Evolutionary conservation across 148 eudicot species (phyloP).

Genomic region (Chenopodium berlandieri): DNA sequence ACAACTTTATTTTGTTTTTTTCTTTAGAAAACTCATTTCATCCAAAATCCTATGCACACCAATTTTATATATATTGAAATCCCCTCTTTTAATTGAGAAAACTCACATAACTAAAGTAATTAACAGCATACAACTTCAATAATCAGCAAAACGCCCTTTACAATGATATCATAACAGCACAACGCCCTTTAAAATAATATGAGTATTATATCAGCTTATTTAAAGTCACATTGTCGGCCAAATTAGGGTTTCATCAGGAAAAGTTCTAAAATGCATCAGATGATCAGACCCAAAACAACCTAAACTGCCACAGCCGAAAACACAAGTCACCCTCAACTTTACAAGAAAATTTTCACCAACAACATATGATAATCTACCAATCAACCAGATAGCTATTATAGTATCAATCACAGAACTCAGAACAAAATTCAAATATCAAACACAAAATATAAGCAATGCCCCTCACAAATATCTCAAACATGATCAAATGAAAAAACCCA

Average conservation of each 20-base stretch:
- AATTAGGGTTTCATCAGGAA: slow-evolving; percentile 26
- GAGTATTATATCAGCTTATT: neutral
- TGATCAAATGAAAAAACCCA: neutral
- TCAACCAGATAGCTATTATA: neutral
- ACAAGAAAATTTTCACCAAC: neutral
- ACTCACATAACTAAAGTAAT: neutral
- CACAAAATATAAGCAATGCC: neutral
- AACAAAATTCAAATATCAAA: neutral
- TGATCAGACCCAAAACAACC: neutral
- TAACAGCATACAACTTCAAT: neutral
- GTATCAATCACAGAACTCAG: neutral
- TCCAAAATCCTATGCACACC: neutral
- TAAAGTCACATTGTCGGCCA: slow-evolving; percentile 10
- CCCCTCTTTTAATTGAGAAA: neutral
- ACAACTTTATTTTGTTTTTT: neutral
- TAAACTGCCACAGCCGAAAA: neutral
- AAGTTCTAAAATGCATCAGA: neutral
- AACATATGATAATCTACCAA: neutral
- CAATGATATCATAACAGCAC: neutral
- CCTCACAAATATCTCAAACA: neutral
- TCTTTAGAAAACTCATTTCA: neutral
- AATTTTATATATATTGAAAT: neutral
- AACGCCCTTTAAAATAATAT: neutral
- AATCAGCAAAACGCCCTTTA: neutral
- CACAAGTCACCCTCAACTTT: neutral